phyloP scores from a whole-genome alignment of 75 land plant species.

The Pinus taeda region DNA sequence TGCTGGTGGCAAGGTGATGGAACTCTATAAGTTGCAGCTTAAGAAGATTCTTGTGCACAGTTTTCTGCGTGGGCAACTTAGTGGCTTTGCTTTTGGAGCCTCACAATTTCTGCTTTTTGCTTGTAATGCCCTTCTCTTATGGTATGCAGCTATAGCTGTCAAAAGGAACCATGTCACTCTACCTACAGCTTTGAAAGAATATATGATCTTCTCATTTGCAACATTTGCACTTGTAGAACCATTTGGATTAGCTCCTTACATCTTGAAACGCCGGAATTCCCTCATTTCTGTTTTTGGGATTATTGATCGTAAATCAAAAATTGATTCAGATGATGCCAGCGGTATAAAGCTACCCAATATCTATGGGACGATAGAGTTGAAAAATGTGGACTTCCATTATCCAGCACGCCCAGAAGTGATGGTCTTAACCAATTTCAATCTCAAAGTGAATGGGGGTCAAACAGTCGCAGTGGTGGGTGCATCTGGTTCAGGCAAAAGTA shows the following conservation, averaged over 20 bases:
- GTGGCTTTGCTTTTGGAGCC: slow-evolving; percentile 89
- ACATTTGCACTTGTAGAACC: slow-evolving; percentile 99
- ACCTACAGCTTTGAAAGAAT: slow-evolving; percentile 74
- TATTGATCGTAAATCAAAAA: slow-evolving; percentile 83
- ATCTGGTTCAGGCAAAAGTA: slow-evolving; percentile 98
- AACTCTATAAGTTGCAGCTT: slow-evolving; percentile 78
- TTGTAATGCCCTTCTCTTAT: slow-evolving; percentile 91
- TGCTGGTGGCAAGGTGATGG: slow-evolving; percentile 86
- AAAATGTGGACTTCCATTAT: slow-evolving; percentile 86
- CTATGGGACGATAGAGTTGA: slow-evolving; percentile 90
- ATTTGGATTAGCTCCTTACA: slow-evolving; percentile 97
- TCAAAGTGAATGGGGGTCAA: slow-evolving; percentile 94
- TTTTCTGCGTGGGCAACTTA: slow-evolving; percentile 76
- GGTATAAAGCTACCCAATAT: slow-evolving; percentile 94
- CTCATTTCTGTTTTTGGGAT: slow-evolving; percentile 89
- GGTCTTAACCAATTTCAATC: slow-evolving; percentile 89
- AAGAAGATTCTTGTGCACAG: slow-evolving; percentile 62
- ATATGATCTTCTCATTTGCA: slow-evolving; percentile 93
- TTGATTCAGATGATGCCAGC: slow-evolving; percentile 81
- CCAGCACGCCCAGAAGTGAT: slow-evolving; percentile 87
- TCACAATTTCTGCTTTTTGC: slow-evolving; percentile 97
- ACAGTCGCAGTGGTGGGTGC: slow-evolving; percentile 97
- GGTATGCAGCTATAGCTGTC: slow-evolving; percentile 78
- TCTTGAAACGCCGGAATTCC: slow-evolving; percentile 85
- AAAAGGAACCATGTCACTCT: slow-evolving; percentile 38